Evolutionary conservation across 2,329 filamentous ascomycete genomes (phyloP).

Genomic region (Arthrinium phaeospermum): DNA sequence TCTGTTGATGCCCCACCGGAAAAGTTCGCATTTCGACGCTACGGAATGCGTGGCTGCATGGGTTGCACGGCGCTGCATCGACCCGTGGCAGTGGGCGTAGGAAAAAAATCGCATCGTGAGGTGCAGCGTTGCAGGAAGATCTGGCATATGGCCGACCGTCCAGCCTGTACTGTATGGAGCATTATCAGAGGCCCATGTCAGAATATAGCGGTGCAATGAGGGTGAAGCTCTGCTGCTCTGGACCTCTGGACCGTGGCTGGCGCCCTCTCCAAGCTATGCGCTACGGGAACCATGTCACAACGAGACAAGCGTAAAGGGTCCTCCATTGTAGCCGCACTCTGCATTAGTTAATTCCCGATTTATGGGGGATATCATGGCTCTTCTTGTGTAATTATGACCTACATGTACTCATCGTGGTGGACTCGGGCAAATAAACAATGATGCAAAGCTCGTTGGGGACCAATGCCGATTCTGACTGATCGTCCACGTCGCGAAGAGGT

Average conservation of each 20-base stretch:
- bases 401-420: background rate
- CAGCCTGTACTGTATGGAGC: slow-evolving; percentile 25
- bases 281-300: slow-evolving; percentile 19
- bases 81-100: slow-evolving; percentile 45
- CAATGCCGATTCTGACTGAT: background rate
- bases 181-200: background rate
- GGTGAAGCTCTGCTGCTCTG: slow-evolving; percentile 8
- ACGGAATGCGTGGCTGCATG: slow-evolving; percentile 24
- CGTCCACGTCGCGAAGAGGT: background rate
- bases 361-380: slow-evolving; percentile 12
- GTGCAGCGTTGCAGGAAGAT: slow-evolving; percentile 12
- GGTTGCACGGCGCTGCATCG: slow-evolving; percentile 28
- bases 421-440: background rate
- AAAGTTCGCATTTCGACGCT: slow-evolving; percentile 17
- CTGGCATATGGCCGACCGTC: slow-evolving; percentile 22
- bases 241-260: background rate
- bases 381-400: background rate
- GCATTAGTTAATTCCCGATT: slow-evolving; percentile 23
- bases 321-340: slow-evolving; percentile 23
- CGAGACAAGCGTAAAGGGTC: slow-evolving; percentile 18
- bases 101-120: slow-evolving; percentile 29
- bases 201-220: slow-evolving; percentile 3
- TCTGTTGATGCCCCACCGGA: background rate
- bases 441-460: background rate
- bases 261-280: background rate